Evolutionary conservation across 805 yeast genomes (phyloP).

Genomic region (Lachancea lanzarotensis): DNA sequence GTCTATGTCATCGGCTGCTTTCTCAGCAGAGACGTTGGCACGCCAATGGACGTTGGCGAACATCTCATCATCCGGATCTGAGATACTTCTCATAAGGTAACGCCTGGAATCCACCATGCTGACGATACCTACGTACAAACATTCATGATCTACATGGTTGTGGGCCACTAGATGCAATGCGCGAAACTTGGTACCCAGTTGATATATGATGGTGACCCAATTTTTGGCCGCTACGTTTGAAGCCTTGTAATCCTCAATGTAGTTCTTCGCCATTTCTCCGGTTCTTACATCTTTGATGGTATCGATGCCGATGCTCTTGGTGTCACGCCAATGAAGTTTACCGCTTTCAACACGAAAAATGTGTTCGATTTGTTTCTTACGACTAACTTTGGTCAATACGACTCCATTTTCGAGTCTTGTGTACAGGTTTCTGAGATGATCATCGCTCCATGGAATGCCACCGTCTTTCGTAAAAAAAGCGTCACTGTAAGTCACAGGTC

Average conservation of each 20-base stretch:
- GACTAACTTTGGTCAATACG: conserved; percentile 23
- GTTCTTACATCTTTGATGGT: conserved; percentile 34
- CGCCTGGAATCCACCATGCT: conserved; percentile 51
- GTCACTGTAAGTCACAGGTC: conserved; percentile 24
- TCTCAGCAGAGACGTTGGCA: conserved; percentile 34
- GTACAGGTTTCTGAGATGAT: neutral
- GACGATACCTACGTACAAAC: conserved; percentile 48
- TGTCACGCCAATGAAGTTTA: conserved; percentile 26
- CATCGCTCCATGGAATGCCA: neutral
- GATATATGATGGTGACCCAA: conserved; percentile 82
- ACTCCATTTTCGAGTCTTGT: conserved; percentile 16
- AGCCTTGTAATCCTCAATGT: conserved; percentile 77
- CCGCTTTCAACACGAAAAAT: conserved; percentile 20
- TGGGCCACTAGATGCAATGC: conserved; percentile 74
- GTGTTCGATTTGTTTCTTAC: conserved; percentile 24
- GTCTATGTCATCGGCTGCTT: conserved; percentile 33
- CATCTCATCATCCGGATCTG: conserved; percentile 51
- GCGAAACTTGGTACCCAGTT: conserved; percentile 56
- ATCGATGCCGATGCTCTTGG: conserved; percentile 25
- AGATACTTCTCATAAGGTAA: conserved; percentile 55
- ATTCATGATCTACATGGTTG: conserved; percentile 43
- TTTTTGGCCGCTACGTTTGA: conserved; percentile 54
- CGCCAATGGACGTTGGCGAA: conserved; percentile 65
- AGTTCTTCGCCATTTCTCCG: conserved; percentile 71
- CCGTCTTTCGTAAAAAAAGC: conserved; percentile 7